Evolutionary conservation across 108 stramenopile species (phyloP), one percentile per base, ranked within the genome.

Genomic region (Aurantiochytrium sp.): DNA sequence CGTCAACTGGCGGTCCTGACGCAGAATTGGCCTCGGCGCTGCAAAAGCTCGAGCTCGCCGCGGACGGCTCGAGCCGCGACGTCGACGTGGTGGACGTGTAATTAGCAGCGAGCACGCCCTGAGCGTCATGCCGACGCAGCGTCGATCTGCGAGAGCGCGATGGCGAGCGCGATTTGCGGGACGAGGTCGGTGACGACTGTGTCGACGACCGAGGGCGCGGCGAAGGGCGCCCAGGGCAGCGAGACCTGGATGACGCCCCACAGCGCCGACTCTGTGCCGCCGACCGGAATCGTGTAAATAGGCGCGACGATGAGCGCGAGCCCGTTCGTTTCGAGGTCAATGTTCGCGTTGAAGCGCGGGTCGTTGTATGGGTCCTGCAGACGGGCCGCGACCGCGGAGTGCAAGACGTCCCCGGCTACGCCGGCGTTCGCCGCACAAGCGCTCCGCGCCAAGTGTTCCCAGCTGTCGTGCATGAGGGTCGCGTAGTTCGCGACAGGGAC

Each of bases 321-420:
- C 19, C 73, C 73, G 17, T 81, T 24, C 10, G 42, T 48, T 42
- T 81, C 73, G 6, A 81, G 45, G 32, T 81, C 73, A 81, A 81
- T 81, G 24, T 81, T 81, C 24, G 73, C 73, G 32, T 81, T 81
- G 73, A 81, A 81, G 12, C 73, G 73, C 17, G 73, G 73, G 24
- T 81, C 45, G 30, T 81, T 81, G 73, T 81, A 81, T 27, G 73
- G 3, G 39, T 81, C 73, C 32, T 81, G 21, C 19, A 81, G 73
- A 48, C 73, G 24, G 24, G 24, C 1, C 6, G 45, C 45, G 12
- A 48, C 19, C 21, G 10, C 73, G 6, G 39, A n/a, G 19, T 5
- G n/a, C 12, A 48, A 6, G 2, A 81, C 1, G n/a, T 81, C 42
- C 8, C 73, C 73, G 10, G 73, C 73, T 12, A 81, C 21, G 17